Evolutionary conservation across 495 filamentous ascomycete species (phyloP), one percentile per base, ranked within the genome.

Genomic region (Tricharina praecox): DNA sequence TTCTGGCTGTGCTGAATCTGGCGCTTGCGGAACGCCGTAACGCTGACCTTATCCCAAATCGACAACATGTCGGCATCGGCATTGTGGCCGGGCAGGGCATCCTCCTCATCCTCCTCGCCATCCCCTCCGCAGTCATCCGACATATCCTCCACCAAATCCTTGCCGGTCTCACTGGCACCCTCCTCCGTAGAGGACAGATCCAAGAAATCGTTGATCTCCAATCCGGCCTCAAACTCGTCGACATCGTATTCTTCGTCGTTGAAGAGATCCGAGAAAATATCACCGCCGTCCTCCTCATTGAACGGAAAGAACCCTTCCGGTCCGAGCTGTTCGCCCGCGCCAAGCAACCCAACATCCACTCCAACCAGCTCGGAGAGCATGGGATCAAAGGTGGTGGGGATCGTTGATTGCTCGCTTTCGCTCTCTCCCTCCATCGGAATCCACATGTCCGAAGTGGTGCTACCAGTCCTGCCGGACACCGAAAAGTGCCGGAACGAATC

Each of bases 21-120:
- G 18, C 58, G 49, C 46, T 61, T 61, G 20, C 58, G 47, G 34
- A 61, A 61, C 4, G 58, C 55, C 20, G 58, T 61, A 28, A 61
- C 58, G n/a, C 53, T 45, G 23, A 61, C 56, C 34, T 60, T 51
- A 30, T 60, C 56, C 58, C 58, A 61, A 18, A 51, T 48, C 9
- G 47, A 50, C 26, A 61, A 47, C 53, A 60, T 55, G 23, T 48
- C 46, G 19, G 52, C 56, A 23, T 46, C 21, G 15, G 25, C 5
- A n/a, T 60, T 48, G 1, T 32, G 24, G 13, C 48, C 13, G 26
- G 52, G 52, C 24, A 33, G 16, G 9, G 52, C 50, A 45, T 56
- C 46, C 2, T 60, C 50, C 3, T 54, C 48, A 9, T 48, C 56
- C 7, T 53, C 49, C 23, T 51, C 53, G 3, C 38, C 49, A 19